Conservation (phyloP, 352 stramenopile genomes). For the Phytophthora idaei region DNA sequence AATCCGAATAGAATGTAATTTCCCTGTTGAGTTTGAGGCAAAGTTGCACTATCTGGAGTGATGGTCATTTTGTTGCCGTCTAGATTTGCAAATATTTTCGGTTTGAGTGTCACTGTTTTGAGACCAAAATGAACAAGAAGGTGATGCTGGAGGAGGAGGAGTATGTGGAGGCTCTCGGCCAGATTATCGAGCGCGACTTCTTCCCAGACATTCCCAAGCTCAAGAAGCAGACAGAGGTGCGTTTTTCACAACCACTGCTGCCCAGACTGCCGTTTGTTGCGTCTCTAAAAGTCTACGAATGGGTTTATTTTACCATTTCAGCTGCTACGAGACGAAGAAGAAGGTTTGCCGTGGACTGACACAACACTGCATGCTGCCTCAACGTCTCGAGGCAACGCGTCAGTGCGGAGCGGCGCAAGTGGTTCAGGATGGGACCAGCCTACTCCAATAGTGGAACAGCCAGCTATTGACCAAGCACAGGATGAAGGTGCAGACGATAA, state of each 20-base stretch:
- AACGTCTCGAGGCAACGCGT: slow-evolving; percentile 16
- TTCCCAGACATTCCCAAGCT: slow-evolving; percentile 77
- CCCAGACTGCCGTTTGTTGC: background rate
- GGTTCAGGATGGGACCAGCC: slow-evolving; percentile 66
- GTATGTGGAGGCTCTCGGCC: slow-evolving; percentile 74
- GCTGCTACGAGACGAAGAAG: slow-evolving; percentile 35
- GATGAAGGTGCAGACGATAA: slow-evolving; percentile 12
- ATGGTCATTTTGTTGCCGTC: slow-evolving; percentile 12
- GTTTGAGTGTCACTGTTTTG: background rate
- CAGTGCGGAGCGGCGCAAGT: slow-evolving; percentile 26
- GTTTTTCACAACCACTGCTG: background rate
- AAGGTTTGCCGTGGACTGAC: slow-evolving; percentile 26
- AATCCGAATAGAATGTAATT: slow-evolving; percentile 25
- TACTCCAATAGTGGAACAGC: slow-evolving; percentile 36
- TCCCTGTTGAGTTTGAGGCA: background rate
- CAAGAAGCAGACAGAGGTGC: slow-evolving; percentile 59
- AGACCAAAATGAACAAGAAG: slow-evolving; percentile 35
- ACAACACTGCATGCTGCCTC: slow-evolving; percentile 23
- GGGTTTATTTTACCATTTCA: slow-evolving; percentile 7
- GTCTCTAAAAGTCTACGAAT: background rate
- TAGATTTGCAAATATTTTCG: slow-evolving; percentile 23
- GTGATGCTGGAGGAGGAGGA: slow-evolving; percentile 81
- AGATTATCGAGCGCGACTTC: slow-evolving; percentile 90
- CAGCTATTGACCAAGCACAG: background rate
- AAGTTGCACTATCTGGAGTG: background rate